Evolutionary conservation across 306 rosid genomes (phyloP), one percentile per base, ranked within the genome.

Genomic region (Prunus mongolica): DNA sequence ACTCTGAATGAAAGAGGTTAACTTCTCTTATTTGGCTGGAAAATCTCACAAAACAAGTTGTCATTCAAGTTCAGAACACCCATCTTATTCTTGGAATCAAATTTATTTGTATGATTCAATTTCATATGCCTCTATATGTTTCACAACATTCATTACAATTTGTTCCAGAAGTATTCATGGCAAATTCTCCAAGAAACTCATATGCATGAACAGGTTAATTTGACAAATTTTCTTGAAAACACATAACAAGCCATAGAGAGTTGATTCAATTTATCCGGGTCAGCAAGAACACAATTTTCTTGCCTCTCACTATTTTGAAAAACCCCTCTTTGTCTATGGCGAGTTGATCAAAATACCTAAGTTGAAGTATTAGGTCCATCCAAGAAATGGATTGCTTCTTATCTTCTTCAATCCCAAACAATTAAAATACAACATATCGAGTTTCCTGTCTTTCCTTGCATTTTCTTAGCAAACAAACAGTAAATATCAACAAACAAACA

Each of bases 401-500:
- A 22, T 13, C 24, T 41, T 72, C 67, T 41, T 46, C 15, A 41
- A 41, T 57, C 62, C 66, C 25, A 15, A 41, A 41, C 6, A 41
- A 38, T 5, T 10, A 10, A 72, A 44, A 0, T 24, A 57, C 5
- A 57, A 15, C 16, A 15, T 12, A 44, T 28, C 13, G 5, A 25
- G 15, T 28, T 41, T 63, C 30, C 32, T 7, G 2, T 34, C 28
- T 45, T 76, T 65, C 12, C 28, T 30, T 61, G 9, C 41, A 68
- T 62, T 62, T 69, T 52, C 71, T 22, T 32, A 51, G 56, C 65
- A 52, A 27, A 27, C 81, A 82, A 76, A 45, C 45, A 57, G 2
- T 45, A 64, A 15, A 51, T 75, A 52, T 18, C 11, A 76, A 55
- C 51, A 62, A 25, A 57, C 56, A 73, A 65, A 78, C 71, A 84